A percentile compares a stretch with the other conserved stretches of the same genome.
phyloP scores from a whole-genome alignment of 768 basidiomycete species.

The Nevesoporus exiguus region DNA sequence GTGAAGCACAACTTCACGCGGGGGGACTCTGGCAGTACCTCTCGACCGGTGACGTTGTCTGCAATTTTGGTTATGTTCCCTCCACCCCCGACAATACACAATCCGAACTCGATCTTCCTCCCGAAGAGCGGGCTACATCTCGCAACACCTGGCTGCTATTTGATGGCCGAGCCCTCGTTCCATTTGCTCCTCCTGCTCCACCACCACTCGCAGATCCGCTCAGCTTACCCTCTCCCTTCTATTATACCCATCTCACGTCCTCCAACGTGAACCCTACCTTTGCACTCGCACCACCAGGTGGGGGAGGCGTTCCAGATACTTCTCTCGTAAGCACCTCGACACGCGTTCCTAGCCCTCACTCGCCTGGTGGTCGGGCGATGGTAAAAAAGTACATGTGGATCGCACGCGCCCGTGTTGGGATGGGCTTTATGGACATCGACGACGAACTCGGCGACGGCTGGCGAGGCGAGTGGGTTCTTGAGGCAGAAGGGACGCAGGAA shows the following conservation, averaged over 20 bases:
- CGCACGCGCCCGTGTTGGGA: slow-evolving; percentile 43
- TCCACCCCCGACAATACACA: slow-evolving; percentile 31
- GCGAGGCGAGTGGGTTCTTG: slow-evolving; percentile 77
- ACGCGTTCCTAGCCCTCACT: slow-evolving; percentile 56
- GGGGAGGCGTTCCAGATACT: slow-evolving; percentile 43
- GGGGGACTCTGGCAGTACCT: slow-evolving; percentile 71
- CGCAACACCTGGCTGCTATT: slow-evolving; percentile 69
- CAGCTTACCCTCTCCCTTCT: slow-evolving; percentile 69
- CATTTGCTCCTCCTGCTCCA: slow-evolving; percentile 53
- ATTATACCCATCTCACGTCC: slow-evolving; percentile 66
- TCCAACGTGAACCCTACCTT: slow-evolving; percentile 26
- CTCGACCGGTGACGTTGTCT: slow-evolving; percentile 74
- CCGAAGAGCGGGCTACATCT: slow-evolving; percentile 17
- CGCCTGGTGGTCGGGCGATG: slow-evolving; percentile 54
- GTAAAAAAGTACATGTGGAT: slow-evolving; percentile 68
- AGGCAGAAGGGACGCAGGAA: slow-evolving; percentile 72
- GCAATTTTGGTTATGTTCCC: slow-evolving; percentile 78
- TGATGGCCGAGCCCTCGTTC: slow-evolving; percentile 58
- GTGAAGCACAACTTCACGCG: slow-evolving; percentile 66
- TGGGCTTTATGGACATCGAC: slow-evolving; percentile 33
- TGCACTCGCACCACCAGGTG: slow-evolving; percentile 26
- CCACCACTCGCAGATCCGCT: slow-evolving; percentile 55
- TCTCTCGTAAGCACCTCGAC: slow-evolving; percentile 37
- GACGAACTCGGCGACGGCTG: slow-evolving; percentile 61
- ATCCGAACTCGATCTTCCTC: slow-evolving; percentile 17